phyloP scores from a whole-genome alignment of 106 monocot species.

The Phalaenopsis equestris region DNA sequence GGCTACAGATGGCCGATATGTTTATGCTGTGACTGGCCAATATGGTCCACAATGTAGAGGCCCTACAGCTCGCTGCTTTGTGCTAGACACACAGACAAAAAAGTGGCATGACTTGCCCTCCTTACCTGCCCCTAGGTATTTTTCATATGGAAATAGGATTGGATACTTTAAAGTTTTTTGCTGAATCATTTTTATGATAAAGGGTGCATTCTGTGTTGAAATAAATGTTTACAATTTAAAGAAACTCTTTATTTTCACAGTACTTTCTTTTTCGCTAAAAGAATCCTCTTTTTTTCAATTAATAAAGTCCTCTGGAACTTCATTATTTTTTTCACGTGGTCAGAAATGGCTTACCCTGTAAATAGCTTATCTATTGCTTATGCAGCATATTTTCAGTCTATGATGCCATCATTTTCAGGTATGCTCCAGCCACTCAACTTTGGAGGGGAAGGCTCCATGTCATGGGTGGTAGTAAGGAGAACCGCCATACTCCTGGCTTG shows the following conservation, averaged over 20 bases:
- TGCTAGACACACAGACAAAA: conserved; percentile 60
- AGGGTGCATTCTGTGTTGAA: background rate
- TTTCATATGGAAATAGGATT: background rate
- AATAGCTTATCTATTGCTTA: background rate
- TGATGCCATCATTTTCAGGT: conserved; percentile 34
- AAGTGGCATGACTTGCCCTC: conserved; percentile 61
- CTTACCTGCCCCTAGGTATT: conserved; percentile 67
- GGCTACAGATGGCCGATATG: conserved; percentile 77
- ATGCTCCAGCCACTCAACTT: conserved; percentile 85
- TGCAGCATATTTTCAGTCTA: background rate
- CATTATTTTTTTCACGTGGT: background rate
- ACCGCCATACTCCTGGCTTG: conserved; percentile 64
- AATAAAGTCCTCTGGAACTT: background rate
- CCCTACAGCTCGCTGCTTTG: conserved; percentile 63
- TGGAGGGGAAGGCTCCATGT: conserved; percentile 92
- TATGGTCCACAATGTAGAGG: conserved; percentile 84
- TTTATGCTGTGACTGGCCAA: conserved; percentile 72
- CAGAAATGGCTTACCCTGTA: background rate
- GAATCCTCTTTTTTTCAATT: background rate
- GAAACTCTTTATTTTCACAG: no score
- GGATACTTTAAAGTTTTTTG: background rate
- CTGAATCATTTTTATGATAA: no score
- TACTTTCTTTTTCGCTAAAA: no score
- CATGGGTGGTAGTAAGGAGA: conserved; percentile 92
- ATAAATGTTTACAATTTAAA: no score